Conservation (phyloP, 495 filamentous ascomycete species). For the Podospora comata region DNA sequence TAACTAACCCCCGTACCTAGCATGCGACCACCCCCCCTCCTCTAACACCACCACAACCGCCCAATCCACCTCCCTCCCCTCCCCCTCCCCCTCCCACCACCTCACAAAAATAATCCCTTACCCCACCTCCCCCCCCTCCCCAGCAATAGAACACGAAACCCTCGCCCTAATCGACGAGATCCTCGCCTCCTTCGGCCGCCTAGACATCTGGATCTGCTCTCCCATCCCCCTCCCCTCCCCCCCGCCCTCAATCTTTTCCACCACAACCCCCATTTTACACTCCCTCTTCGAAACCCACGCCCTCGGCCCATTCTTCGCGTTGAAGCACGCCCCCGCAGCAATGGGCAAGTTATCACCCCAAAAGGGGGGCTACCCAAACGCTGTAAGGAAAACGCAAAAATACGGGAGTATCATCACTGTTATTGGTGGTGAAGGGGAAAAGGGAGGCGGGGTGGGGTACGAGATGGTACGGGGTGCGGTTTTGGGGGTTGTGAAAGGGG, state of each 20-base stretch:
- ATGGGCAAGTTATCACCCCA: constrained; percentile 55
- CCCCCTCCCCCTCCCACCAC: constrained; percentile 30
- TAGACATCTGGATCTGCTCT: constrained; percentile 59
- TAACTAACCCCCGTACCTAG: constrained; percentile 14
- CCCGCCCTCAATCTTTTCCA: constrained; percentile 48
- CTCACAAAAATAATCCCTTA: constrained; percentile 55
- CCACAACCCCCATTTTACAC: constrained; percentile 51
- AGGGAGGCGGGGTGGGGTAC: constrained; percentile 53
- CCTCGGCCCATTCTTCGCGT: constrained; percentile 59
- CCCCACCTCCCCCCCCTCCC: constrained; percentile 50
- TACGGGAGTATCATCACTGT: constrained; percentile 55
- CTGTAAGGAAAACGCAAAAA: constrained; percentile 52
- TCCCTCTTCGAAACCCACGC: constrained; percentile 56
- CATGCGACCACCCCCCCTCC: constrained; percentile 33
- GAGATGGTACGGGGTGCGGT: constrained; percentile 60
- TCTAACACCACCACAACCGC: constrained; percentile 27
- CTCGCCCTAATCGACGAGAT: constrained; percentile 59
- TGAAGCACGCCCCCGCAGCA: constrained; percentile 60
- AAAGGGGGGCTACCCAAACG: constrained; percentile 56
- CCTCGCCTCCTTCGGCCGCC: constrained; percentile 55
- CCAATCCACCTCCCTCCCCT: constrained; percentile 35
- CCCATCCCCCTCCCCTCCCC: constrained; percentile 53
- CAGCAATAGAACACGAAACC: constrained; percentile 50
- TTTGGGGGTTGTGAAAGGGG: constrained; percentile 55
- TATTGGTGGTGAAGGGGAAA: constrained; percentile 37